phyloP scores from a whole-genome alignment of 1,284 basidiomycete species.

The Tylopilus sp. region DNA sequence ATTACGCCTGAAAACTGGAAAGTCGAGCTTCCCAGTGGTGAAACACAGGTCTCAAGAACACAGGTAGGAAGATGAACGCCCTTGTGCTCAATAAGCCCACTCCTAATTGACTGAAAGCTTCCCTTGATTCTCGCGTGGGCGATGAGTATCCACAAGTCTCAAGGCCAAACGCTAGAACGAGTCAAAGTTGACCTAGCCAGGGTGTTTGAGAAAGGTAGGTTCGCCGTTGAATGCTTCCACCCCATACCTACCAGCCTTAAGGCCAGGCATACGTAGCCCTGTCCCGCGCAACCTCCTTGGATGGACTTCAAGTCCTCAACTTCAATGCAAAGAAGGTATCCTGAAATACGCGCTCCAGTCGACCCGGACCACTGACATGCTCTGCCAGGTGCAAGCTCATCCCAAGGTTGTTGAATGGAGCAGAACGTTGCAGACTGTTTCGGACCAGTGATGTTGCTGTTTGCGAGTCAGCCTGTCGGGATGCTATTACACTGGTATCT shows the following conservation, averaged over 20 bases:
- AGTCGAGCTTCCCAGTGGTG: slow-evolving; percentile 78
- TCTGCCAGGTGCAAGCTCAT: slow-evolving; percentile 62
- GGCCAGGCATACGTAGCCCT: slow-evolving; percentile 95
- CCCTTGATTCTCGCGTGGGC: slow-evolving; percentile 90
- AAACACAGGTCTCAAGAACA: slow-evolving; percentile 68
- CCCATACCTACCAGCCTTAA: slow-evolving; percentile 24
- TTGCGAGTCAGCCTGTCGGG: background rate
- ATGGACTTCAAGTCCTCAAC: slow-evolving; percentile 86
- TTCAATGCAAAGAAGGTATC: slow-evolving; percentile 77
- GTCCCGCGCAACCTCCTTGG: slow-evolving; percentile 88
- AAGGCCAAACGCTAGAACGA: slow-evolving; percentile 84
- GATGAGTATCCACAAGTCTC: slow-evolving; percentile 94
- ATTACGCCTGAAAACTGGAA: slow-evolving; percentile 81
- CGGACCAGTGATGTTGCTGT: slow-evolving; percentile 7
- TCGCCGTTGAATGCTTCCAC: background rate
- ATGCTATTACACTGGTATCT: background rate
- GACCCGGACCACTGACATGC: slow-evolving; percentile 6
- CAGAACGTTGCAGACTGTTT: slow-evolving; percentile 48
- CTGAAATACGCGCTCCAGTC: background rate
- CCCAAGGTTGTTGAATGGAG: slow-evolving; percentile 68
- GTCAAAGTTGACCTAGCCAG: slow-evolving; percentile 79
- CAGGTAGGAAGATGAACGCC: slow-evolving; percentile 47
- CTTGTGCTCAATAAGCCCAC: background rate
- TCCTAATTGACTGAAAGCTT: slow-evolving; percentile 37
- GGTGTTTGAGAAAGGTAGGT: slow-evolving; percentile 84